Conservation (phyloP, 1,284 basidiomycete genomes). For the Mrakiaceae sp. region DNA sequence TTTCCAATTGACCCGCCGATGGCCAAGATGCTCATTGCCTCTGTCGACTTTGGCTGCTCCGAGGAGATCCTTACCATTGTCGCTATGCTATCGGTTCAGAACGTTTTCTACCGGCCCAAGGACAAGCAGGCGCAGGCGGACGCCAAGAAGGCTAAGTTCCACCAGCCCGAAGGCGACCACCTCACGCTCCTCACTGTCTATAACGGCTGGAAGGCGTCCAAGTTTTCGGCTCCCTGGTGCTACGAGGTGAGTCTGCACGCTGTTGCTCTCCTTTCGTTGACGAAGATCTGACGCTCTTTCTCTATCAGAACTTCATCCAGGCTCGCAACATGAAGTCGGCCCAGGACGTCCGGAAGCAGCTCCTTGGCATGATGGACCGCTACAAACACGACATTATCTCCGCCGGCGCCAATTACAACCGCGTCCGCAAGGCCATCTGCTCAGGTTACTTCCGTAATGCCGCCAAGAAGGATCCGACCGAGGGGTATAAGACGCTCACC, state of each 20-base stretch:
- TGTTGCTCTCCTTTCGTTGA: not conserved
- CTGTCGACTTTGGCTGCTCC: slow-evolving; percentile 89
- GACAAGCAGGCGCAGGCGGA: slow-evolving; percentile 98
- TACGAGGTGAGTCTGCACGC: slow-evolving; percentile 44
- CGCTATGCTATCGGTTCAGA: slow-evolving; percentile 94
- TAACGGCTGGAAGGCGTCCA: slow-evolving; percentile 93
- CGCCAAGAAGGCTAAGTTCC: slow-evolving; percentile 97
- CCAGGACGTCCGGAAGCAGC: slow-evolving; percentile 92
- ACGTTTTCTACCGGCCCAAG: slow-evolving; percentile 94
- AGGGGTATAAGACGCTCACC: slow-evolving; percentile 89
- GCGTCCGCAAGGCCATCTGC: slow-evolving; percentile 87
- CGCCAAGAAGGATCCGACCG: slow-evolving; percentile 75
- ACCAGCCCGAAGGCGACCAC: slow-evolving; percentile 95
- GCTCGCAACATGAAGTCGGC: slow-evolving; percentile 93
- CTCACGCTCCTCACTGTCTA: slow-evolving; percentile 91
- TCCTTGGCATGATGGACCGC: slow-evolving; percentile 97
- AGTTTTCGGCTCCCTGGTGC: slow-evolving; percentile 93
- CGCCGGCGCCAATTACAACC: slow-evolving; percentile 83
- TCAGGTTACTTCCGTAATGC: slow-evolving; percentile 94
- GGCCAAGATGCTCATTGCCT: slow-evolving; percentile 98
- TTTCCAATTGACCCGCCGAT: slow-evolving; percentile 95
- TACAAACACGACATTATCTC: slow-evolving; percentile 94
- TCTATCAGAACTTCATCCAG: slow-evolving; percentile 76
- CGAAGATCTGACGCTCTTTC: slow-evolving; percentile 6
- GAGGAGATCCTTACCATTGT: slow-evolving; percentile 96